Conservation (phyloP, 805 yeast genomes). For the Phaffomyces opuntiae region DNA sequence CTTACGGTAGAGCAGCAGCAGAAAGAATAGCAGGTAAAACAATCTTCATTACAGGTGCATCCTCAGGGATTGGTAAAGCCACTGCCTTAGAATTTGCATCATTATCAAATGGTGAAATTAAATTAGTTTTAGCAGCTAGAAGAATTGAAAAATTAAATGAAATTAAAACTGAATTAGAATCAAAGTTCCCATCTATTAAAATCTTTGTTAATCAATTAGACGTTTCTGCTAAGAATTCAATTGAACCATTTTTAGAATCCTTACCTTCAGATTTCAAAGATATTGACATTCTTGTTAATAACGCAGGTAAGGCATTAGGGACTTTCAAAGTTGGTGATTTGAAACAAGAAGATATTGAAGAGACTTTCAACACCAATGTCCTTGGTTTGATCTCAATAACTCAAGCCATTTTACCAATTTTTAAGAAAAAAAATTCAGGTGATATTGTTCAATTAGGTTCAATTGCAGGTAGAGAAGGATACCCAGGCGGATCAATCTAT, state of each 20-base stretch:
- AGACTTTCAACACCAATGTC: constrained; percentile 83
- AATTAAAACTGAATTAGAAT: constrained; percentile 39
- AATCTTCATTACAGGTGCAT: constrained; percentile 86
- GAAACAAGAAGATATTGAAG: constrained; percentile 52
- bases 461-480: constrained; percentile 72
- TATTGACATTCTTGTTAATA: constrained; percentile 62
- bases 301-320: constrained; percentile 80
- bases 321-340: constrained; percentile 69
- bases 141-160: constrained; percentile 55
- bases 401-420: constrained; percentile 65
- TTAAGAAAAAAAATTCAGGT: constrained; percentile 64
- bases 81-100: constrained; percentile 83
- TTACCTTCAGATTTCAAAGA: constrained; percentile 57
- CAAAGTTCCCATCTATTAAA: constrained; percentile 39
- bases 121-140: constrained; percentile 72
- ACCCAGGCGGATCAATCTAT: constrained; percentile 73
- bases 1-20: constrained; percentile 68
- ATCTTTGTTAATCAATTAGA: constrained; percentile 47
- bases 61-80: constrained; percentile 91
- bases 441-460: constrained; percentile 73
- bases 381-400: constrained; percentile 79
- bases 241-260: constrained; percentile 41
- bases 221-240: constrained; percentile 45
- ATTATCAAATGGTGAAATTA: constrained; percentile 65
- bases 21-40: constrained; percentile 74